A percentile compares a stretch with the other conserved stretches of the same genome.
Evolutionary conservation across 108 stramenopile species (phyloP).

Genomic region (Fistulifera solaris): DNA sequence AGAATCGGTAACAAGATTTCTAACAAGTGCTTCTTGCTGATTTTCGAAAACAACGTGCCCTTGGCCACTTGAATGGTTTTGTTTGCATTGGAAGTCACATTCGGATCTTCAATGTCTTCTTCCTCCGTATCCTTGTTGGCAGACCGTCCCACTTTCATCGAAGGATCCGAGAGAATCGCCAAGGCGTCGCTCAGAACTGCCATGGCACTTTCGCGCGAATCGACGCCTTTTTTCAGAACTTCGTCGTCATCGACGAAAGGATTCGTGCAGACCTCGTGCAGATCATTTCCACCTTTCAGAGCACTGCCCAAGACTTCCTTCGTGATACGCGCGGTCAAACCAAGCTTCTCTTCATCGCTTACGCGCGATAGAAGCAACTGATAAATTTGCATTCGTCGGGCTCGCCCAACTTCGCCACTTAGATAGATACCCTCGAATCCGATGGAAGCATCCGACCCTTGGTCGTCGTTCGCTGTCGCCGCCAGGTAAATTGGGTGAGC

Average conservation of each 20-base stretch:
- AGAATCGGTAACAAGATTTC: conserved; percentile 89
- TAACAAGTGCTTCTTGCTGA: conserved; percentile 83
- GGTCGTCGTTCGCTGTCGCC: conserved; percentile 58
- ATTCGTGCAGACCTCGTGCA: conserved; percentile 41
- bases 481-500: conserved; percentile 84
- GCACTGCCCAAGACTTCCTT: conserved; percentile 81
- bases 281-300: conserved; percentile 48
- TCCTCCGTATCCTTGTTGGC: conserved; percentile 26
- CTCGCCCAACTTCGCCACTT: conserved; percentile 31
- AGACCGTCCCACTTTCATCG: conserved; percentile 50
- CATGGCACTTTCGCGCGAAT: conserved; percentile 34
- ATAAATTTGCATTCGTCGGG: conserved; percentile 64
- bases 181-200: conserved; percentile 64
- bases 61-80: conserved; percentile 64
- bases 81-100: conserved; percentile 29
- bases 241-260: not conserved
- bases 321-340: conserved; percentile 76
- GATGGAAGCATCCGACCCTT: conserved; percentile 53
- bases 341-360: conserved; percentile 86
- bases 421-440: conserved; percentile 43
- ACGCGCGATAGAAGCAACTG: conserved; percentile 72
- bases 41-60: conserved; percentile 73
- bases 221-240: conserved; percentile 5
- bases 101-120: conserved; percentile 38
- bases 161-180: conserved; percentile 41